Conservation (phyloP, 78 protist genomes). For the Emiliania huxleyi region DNA sequence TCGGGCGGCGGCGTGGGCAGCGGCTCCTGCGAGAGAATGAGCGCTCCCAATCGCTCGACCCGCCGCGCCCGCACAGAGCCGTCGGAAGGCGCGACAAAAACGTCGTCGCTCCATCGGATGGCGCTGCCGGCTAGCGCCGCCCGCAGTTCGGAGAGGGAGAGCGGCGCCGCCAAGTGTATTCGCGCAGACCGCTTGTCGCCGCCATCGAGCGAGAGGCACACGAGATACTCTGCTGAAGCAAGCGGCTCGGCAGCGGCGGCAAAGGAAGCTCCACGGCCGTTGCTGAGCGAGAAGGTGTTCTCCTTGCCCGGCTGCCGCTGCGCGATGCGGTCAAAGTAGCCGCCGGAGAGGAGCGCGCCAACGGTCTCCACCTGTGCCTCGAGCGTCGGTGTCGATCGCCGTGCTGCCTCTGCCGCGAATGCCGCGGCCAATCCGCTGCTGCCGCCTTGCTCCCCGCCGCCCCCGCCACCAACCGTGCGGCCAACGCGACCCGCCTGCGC, state of each 20-base stretch:
- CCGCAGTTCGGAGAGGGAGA: background rate
- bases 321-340: background rate
- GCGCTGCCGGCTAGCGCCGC: background rate
- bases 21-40: background rate
- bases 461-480: background rate
- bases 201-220: background rate
- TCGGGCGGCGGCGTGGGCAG: background rate
- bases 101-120: background rate
- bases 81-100: background rate
- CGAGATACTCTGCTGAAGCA: background rate
- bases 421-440: background rate
- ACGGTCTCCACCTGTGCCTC: background rate
- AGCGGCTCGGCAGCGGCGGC: background rate
- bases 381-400: background rate
- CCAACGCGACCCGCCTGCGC: background rate
- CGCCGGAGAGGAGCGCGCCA: background rate
- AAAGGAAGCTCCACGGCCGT: background rate
- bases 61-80: background rate
- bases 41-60: background rate
- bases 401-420: background rate
- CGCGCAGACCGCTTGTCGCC: background rate
- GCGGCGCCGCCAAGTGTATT: background rate
- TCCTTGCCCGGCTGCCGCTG: constrained; percentile 1
- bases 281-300: background rate
- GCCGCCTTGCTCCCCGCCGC: background rate